These are phyloP conservation scores for Pilaira anomala DNA, from an alignment of 192 early-diverging fungal species.

Conservation along the genomic window DNA sequence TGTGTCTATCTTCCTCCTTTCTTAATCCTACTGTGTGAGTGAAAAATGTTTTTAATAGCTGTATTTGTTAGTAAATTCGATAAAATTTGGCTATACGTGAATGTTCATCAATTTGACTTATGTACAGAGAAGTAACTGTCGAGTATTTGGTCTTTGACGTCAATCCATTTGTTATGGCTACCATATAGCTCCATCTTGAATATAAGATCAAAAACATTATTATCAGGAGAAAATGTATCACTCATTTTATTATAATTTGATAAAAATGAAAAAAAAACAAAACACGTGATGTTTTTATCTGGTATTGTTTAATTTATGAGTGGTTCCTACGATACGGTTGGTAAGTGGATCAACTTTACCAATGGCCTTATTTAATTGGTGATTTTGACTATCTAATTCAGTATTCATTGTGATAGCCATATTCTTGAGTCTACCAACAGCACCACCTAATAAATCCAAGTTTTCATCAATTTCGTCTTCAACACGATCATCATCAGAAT, in stretches of 20 bases:
- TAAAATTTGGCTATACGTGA: no score
- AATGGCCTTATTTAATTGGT: slow-evolving; percentile 47
- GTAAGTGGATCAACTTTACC: slow-evolving; percentile 49
- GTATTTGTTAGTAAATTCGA: no score
- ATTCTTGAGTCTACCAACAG: slow-evolving; percentile 54
- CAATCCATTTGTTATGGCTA: no score
- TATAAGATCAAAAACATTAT: no score
- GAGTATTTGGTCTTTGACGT: no score
- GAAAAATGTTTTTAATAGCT: no score
- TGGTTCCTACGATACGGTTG: slow-evolving; percentile 25
- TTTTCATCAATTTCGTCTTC: slow-evolving; percentile 72
- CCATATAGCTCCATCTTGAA: neutral
- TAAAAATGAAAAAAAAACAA: slow-evolving; percentile 8
- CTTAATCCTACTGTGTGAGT: no score
- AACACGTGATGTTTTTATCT: slow-evolving; percentile 6
- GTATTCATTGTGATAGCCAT: slow-evolving; percentile 53
- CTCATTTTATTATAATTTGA: neutral
- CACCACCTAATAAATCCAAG: slow-evolving; percentile 53
- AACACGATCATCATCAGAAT: slow-evolving; percentile 59
- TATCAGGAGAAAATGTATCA: neutral
- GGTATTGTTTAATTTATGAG: slow-evolving; percentile 34
- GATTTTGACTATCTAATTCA: slow-evolving; percentile 63
- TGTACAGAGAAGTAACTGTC: no score
- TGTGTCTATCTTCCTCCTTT: no score
- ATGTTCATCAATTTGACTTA: no score